Evolutionary conservation across 2,329 filamentous ascomycete species (phyloP).

Genomic region (Dothistroma septosporum): DNA sequence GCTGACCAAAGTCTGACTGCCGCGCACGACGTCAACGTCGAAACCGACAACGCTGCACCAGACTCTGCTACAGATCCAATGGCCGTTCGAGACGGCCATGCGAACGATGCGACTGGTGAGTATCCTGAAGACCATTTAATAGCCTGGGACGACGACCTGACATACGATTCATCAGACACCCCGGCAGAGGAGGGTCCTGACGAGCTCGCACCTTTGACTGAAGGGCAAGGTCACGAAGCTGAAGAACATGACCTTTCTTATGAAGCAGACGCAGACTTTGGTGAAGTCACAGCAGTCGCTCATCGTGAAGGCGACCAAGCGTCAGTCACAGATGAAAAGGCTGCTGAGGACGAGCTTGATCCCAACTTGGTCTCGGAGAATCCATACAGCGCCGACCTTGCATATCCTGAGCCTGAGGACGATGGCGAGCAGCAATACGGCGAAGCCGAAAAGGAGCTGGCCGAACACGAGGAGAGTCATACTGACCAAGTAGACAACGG

Average conservation of each 20-base stretch:
- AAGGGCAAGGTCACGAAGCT: constrained; percentile 6
- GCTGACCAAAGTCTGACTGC: constrained; percentile 7
- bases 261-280: background rate
- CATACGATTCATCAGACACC: constrained; percentile 21
- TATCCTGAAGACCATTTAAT: constrained; percentile 23
- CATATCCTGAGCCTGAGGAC: constrained; percentile 7
- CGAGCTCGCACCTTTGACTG: constrained; percentile 19
- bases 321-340: background rate
- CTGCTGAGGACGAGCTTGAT: background rate
- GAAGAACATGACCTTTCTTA: constrained; percentile 1
- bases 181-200: constrained; percentile 17
- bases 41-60: constrained; percentile 9
- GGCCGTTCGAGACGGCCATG: constrained; percentile 21
- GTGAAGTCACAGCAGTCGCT: background rate
- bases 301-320: background rate
- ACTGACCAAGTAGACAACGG: constrained; percentile 13
- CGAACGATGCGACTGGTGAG: constrained; percentile 29
- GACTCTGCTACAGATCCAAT: constrained; percentile 26
- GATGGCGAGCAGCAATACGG: constrained; percentile 10
- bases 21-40: constrained; percentile 4
- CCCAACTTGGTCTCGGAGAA: constrained; percentile 13
- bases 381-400: constrained; percentile 12
- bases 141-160: constrained; percentile 28
- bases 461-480: constrained; percentile 9
- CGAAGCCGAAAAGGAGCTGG: constrained; percentile 1